Conservation (phyloP, 306 rosid genomes). For the Senna siamea region DNA sequence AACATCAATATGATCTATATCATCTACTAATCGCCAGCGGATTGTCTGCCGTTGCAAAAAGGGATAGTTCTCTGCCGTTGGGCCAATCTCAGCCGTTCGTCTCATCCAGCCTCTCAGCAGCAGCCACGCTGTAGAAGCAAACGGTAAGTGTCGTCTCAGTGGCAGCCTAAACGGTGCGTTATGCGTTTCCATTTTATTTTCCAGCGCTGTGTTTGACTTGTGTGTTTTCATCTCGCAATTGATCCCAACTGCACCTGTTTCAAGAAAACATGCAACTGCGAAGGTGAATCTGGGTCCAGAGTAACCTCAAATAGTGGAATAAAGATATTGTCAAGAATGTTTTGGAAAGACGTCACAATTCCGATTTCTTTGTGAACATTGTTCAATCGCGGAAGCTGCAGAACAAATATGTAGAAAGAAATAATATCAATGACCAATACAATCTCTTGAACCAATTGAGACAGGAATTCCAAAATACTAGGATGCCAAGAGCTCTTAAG, state of each 20-base stretch:
- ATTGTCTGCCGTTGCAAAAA: no score
- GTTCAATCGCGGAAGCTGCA: conserved; percentile 80
- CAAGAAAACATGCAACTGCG: conserved; percentile 81
- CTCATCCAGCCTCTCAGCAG: no score
- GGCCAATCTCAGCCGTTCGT: no score
- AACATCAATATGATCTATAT: no score
- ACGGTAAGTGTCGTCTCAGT: no score
- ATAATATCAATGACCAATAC: background rate
- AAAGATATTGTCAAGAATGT: conserved; percentile 81
- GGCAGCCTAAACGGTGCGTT: no score
- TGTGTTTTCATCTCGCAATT: no score
- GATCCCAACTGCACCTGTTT: conserved; percentile 76
- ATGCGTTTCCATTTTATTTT: no score
- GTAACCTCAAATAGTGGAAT: conserved; percentile 82
- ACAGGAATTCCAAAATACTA: background rate
- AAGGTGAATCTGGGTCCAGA: conserved; percentile 82
- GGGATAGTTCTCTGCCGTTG: no score
- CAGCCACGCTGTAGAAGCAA: no score
- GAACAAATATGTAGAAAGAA: conserved; percentile 25
- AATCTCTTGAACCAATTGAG: background rate
- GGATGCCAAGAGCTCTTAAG: background rate
- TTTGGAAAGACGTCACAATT: conserved; percentile 84
- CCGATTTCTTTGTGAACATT: conserved; percentile 88
- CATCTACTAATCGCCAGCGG: no score
- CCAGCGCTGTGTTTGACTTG: no score